A percentile compares a stretch with the other conserved stretches of the same genome.
Conservation (phyloP, 805 yeast genomes). For the Candida tibetensis region DNA sequence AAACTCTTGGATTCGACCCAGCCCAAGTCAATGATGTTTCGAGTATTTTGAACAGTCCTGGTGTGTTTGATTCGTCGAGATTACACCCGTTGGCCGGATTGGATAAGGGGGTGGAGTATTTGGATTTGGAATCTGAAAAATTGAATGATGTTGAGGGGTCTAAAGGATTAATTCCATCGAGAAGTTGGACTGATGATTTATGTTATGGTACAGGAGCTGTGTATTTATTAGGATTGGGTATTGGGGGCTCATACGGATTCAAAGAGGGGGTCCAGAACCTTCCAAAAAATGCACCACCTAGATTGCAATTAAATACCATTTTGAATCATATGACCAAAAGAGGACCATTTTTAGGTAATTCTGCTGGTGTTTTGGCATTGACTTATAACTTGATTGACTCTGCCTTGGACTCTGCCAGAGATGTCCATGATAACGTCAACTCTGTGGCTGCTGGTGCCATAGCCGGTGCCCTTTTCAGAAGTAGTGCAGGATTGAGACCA, state of each 20-base stretch:
- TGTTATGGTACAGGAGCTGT: slow-evolving; percentile 98
- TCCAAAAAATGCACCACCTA: slow-evolving; percentile 73
- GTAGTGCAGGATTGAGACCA: slow-evolving; percentile 80
- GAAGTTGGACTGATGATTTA: slow-evolving; percentile 96
- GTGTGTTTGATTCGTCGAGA: slow-evolving; percentile 63
- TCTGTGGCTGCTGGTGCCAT: slow-evolving; percentile 87
- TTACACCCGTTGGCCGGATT: slow-evolving; percentile 92
- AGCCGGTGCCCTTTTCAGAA: slow-evolving; percentile 88
- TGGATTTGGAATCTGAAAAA: slow-evolving; percentile 82
- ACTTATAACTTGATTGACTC: slow-evolving; percentile 84
- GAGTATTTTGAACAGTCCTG: slow-evolving; percentile 57
- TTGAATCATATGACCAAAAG: slow-evolving; percentile 90
- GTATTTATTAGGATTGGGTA: slow-evolving; percentile 78
- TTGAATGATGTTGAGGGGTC: slow-evolving; percentile 79
- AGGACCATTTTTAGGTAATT: slow-evolving; percentile 94
- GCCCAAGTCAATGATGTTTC: slow-evolving; percentile 61
- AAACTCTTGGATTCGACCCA: slow-evolving; percentile 62
- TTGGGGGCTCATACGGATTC: slow-evolving; percentile 88
- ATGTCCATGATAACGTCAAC: slow-evolving; percentile 82
- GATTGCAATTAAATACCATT: slow-evolving; percentile 82
- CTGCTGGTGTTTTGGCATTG: slow-evolving; percentile 90
- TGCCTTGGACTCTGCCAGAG: slow-evolving; percentile 74
- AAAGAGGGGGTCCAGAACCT: slow-evolving; percentile 80
- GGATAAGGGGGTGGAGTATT: slow-evolving; percentile 83
- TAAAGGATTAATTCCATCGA: slow-evolving; percentile 87